Evolutionary conservation across 306 rosid species (phyloP).

Genomic region (Arachis stenosperma): DNA sequence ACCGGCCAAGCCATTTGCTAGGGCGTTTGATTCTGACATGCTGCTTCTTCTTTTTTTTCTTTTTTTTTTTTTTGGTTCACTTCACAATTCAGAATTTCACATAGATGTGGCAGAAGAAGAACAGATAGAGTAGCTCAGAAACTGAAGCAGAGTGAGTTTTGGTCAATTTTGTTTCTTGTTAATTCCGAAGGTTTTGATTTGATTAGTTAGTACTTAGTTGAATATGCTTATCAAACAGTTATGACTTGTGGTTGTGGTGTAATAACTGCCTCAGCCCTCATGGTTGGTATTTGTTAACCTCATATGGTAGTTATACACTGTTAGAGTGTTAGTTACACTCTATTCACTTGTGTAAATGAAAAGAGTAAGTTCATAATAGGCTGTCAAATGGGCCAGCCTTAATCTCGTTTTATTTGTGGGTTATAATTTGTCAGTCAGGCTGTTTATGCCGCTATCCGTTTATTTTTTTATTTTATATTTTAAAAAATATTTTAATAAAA

Average conservation of each 20-base stretch:
- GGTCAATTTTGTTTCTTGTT: background rate
- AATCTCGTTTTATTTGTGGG: too few relatives aligned
- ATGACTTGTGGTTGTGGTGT: background rate
- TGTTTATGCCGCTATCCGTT: too few relatives aligned
- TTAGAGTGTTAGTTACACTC: background rate
- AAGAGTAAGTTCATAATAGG: too few relatives aligned
- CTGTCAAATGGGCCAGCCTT: too few relatives aligned
- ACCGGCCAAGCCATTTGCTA: conserved; percentile 81
- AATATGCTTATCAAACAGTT: background rate
- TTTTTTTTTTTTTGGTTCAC: background rate
- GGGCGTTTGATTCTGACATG: conserved; percentile 69
- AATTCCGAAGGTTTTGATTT: background rate
- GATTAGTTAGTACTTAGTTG: background rate
- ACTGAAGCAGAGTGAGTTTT: background rate
- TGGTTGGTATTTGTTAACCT: background rate
- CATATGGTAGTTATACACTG: background rate
- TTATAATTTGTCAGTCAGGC: too few relatives aligned
- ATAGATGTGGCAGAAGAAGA: background rate
- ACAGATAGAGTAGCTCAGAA: background rate
- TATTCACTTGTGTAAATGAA: background rate
- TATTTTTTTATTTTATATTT: too few relatives aligned
- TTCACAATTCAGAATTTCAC: background rate
- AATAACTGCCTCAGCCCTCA: too few relatives aligned
- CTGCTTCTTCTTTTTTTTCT: too few relatives aligned
- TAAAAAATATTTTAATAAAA: too few relatives aligned